Evolutionary conservation across 257 asterid genomes (phyloP), one percentile per base, ranked within the genome.

Genomic region (Salvia miltiorrhiza): DNA sequence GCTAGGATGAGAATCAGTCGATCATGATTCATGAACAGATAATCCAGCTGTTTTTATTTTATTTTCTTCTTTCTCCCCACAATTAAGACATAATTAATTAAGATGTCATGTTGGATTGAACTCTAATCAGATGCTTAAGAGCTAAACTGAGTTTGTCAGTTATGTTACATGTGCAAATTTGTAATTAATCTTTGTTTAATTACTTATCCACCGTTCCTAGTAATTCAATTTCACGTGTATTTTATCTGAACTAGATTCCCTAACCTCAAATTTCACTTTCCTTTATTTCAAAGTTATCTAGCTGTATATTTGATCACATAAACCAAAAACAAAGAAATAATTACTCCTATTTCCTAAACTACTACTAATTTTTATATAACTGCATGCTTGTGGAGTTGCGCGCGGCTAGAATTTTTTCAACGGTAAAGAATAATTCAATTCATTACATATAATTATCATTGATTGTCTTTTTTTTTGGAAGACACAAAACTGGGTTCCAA

Each of bases 231-330:
- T 52, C 56, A 53, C 45, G 10, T 50, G 24, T 19, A 49, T 7
- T 47, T 47, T 3, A 16, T 23, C 5, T 20, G 6, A 24, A n/a
- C 9, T 68, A 14, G 12, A 67, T 12, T 24, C n/a, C 13, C 3
- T n/a, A 10, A 69, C 45, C 56, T 16, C 60, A 47, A 59, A 59
- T 14, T 49, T 61, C 70, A 71, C 43, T 71, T 71, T 60, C 52
- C 62, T 32, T 28, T 5, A 54, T 10, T 54, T 21, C 59, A 43
- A 69, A 30, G 21, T 57, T 45, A 70, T 33, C 60, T 48, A 70
- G 21, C 26, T 44, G 59, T 44, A 7, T 30, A 4, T 7, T 0
- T 11, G 37, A 20, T 60, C 50, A n/a, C 49, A 70, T 44, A 30
- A 19, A 19, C 48, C 61, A 28, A 39, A 58, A 56, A 13, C 9